Conservation (phyloP, 345 rosid genomes). For the Turnera subulata region DNA sequence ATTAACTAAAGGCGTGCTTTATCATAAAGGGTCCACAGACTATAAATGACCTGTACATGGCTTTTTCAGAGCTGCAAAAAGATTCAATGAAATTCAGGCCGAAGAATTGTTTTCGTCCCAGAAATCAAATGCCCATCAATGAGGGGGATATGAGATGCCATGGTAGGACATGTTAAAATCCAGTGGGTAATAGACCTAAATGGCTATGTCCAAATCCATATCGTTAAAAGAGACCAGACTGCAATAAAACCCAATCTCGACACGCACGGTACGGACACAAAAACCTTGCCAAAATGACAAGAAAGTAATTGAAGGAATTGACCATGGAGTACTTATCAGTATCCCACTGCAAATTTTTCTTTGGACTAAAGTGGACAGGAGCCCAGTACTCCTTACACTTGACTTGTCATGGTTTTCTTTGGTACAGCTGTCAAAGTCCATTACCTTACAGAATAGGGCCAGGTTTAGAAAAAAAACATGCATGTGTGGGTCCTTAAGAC, state of each 20-base stretch:
- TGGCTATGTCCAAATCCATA: not conserved
- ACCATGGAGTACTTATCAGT: constrained; percentile 4
- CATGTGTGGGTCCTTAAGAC: too few relatives aligned
- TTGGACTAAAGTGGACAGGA: constrained; percentile 19
- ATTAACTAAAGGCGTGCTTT: too few relatives aligned
- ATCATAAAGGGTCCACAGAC: too few relatives aligned
- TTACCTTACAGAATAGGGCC: too few relatives aligned
- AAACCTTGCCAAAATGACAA: too few relatives aligned
- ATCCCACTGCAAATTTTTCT: constrained; percentile 11
- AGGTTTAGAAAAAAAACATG: too few relatives aligned
- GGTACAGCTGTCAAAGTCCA: constrained; percentile 37
- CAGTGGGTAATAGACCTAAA: not conserved
- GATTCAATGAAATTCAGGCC: not conserved
- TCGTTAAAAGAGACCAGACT: too few relatives aligned
- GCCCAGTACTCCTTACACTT: constrained; percentile 10
- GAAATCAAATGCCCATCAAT: not conserved
- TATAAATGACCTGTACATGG: not conserved
- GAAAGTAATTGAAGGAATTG: too few relatives aligned
- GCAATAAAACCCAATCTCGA: too few relatives aligned
- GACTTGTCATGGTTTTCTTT: constrained; percentile 36
- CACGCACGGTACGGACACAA: too few relatives aligned
- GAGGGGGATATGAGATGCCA: not conserved
- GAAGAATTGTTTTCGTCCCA: not conserved
- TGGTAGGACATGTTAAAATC: not conserved
- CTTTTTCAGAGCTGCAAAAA: not conserved